Base-by-base conservation (phyloP, 2,329 filamentous ascomycete species). In the Akanthomyces uredinophilus region DNA sequence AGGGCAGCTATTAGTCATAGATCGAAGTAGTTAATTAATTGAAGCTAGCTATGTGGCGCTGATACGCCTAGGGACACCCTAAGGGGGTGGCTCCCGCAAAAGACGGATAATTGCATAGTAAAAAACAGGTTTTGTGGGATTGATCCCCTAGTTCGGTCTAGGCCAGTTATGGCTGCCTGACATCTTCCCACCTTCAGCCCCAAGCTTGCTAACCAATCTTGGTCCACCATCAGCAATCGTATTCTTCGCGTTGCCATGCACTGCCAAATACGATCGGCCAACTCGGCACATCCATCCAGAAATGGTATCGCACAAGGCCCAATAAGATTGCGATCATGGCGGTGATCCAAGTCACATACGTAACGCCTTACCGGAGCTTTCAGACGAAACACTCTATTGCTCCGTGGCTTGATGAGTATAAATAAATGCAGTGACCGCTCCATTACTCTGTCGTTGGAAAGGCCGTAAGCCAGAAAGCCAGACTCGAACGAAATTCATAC, bases 211-310 rank as follows among this genome's bases (percentile, higher is more conserved):
- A 56, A 24, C 52, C 43, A 60, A 51, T 51, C 49, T 32, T 27
- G n/a, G n/a, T n/a, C 39, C 37, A 27, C 29, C 18, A n/a, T 22
- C n/a, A 10, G 5, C 32, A 5, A 44, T 44, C 60, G 60, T 62
- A 62, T 62, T 56, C 60, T 50, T 62, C 60, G 60, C 37, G 32
- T 56, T 62, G 10, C 29, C 32, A 20, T 50, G 32, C 60, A 54
- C 41, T 49, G 32, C 50, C 59, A 29, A 49, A 54, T n/a, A 18
- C 59, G 50, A 61, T 49, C 59, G 18, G 32, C 29, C 41, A 27
- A 24, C 59, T 61, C 50, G 59, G 59, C 7, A 16, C 29, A 61
- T 54, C 49, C 16, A 22, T 41, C 59, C 59, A 54, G 14, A 54
- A 54, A 5, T 16, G 50, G 59, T 35, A 61, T 60, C 46, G 46